Evolutionary conservation across 2,329 filamentous ascomycete species (phyloP), one percentile per base, ranked within the genome.

Genomic region (Hortaea werneckii): DNA sequence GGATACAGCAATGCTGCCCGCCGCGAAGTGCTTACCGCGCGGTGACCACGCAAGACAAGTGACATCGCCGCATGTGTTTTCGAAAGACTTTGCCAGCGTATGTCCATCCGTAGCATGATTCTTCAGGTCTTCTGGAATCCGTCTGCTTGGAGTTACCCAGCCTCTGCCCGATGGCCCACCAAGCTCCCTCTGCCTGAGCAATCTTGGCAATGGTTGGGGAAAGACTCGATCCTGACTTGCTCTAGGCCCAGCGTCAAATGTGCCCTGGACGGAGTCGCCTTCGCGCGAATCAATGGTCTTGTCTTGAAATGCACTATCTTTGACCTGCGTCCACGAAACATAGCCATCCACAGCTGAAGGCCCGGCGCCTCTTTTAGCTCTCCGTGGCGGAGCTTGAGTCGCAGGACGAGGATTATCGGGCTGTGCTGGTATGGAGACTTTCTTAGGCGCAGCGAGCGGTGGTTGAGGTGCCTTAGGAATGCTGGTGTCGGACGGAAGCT

Each of bases 31-130:
- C 2, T 67, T 67, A 2, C 76, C 73, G 57, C 77, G 67, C 2
- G 70, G 67, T 2, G 73, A 71, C 78, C 78, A 82, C 10, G 75
- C 70, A 3, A 80, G 60, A 7, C 69, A 68, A 30, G 74, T 67
- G 1, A 81, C 70, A 57, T 81, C 79, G 26, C 74, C 73, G 1
- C 77, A 75, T 49, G 72, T 76, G 67, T 75, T 80, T 10, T 67
- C 65, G 43, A 64, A 67, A 27, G 63, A 67, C 2, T 65, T 64
- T n/a, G n/a, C 32, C 9, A 26, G 20, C 4, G 65, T 68, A 11
- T 79, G 54, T 1, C 67, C 63, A 26, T 68, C 60, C 29, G 55
- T 56, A 26, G 61, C 60, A 28, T 63, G 55, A n/a, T 63, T 54
- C 39, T 55, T 54, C 5, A 63, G 43, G 42, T 62, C 57, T 6